Percentiles rank a stretch among this genome's conserved stretches.
Evolutionary conservation across 495 filamentous ascomycete species (phyloP).

Genomic region (Tuber umbilicatum): DNA sequence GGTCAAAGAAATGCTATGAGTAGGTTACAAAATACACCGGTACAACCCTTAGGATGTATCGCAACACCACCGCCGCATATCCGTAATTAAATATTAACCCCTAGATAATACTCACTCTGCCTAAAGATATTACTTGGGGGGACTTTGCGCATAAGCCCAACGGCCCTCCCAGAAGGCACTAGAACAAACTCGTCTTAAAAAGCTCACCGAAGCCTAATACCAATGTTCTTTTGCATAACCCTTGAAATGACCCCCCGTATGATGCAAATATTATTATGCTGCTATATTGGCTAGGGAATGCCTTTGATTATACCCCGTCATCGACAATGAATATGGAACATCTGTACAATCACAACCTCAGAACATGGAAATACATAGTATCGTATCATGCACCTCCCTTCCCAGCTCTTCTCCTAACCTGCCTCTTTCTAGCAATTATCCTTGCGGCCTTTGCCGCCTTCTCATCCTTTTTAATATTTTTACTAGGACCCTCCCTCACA

Average conservation of each 20-base stretch:
- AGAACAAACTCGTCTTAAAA: background rate
- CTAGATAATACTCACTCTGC: background rate
- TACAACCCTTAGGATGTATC: background rate
- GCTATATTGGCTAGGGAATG: background rate
- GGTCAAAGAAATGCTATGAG: background rate
- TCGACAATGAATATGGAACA: background rate
- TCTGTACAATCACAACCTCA: background rate
- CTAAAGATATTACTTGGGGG: background rate
- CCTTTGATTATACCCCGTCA: background rate
- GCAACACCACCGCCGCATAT: background rate
- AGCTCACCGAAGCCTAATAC: background rate
- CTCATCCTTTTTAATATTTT: conserved; percentile 14
- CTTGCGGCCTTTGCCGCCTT: conserved; percentile 26
- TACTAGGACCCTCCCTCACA: conserved; percentile 1
- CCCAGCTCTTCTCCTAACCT: conserved; percentile 29
- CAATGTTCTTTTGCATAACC: background rate
- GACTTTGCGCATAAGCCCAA: background rate
- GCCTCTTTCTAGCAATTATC: conserved; percentile 38
- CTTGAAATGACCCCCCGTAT: too few species aligned
- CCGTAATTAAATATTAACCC: background rate
- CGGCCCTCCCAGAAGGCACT: background rate
- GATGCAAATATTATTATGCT: too few species aligned
- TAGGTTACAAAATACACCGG: background rate
- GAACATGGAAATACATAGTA: background rate
- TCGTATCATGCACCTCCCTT: conserved; percentile 12